Evolutionary conservation across 2,329 filamentous ascomycete species (phyloP).

Genomic region (Ceratocystis eucalypticola): DNA sequence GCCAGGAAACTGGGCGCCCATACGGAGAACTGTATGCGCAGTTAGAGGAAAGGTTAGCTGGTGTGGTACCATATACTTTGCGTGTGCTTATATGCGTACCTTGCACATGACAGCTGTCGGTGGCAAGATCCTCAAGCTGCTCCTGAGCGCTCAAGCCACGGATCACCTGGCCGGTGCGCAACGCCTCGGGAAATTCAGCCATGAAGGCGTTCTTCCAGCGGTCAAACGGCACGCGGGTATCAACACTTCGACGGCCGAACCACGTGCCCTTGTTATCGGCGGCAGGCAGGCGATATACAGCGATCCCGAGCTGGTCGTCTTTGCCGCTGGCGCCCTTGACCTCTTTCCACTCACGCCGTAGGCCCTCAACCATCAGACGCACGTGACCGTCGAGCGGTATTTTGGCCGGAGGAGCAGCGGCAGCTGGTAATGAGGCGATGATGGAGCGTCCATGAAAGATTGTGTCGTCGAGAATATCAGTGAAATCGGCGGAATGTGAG

Average conservation of each 20-base stretch:
- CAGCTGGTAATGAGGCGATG: slow-evolving; percentile 59
- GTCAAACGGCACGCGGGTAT: slow-evolving; percentile 62
- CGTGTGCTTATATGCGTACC: slow-evolving; percentile 5
- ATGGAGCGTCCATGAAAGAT: slow-evolving; percentile 57
- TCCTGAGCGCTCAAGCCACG: slow-evolving; percentile 75
- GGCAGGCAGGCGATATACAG: slow-evolving; percentile 64
- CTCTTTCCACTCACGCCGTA: slow-evolving; percentile 82
- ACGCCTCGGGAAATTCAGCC: slow-evolving; percentile 59
- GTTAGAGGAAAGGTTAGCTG: slow-evolving; percentile 13
- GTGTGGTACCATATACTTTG: too few relatives aligned
- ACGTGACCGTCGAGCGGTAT: slow-evolving; percentile 26
- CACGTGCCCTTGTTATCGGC: slow-evolving; percentile 76
- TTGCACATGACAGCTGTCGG: slow-evolving; percentile 10
- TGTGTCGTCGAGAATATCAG: slow-evolving; percentile 41
- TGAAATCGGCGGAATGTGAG: slow-evolving; percentile 32
- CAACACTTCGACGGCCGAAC: slow-evolving; percentile 77
- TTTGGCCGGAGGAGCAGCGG: slow-evolving; percentile 31
- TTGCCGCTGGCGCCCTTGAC: slow-evolving; percentile 51
- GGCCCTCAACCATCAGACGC: slow-evolving; percentile 32
- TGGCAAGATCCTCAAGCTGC: slow-evolving; percentile 49
- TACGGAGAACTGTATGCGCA: slow-evolving; percentile 52
- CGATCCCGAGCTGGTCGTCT: slow-evolving; percentile 63
- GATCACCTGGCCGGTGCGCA: slow-evolving; percentile 59
- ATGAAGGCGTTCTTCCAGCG: slow-evolving; percentile 66
- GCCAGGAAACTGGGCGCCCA: slow-evolving; percentile 80